Evolutionary conservation across 2,329 filamentous ascomycete genomes (phyloP), one percentile per base, ranked within the genome.

Genomic region (Rhinocladiella mackenziei): DNA sequence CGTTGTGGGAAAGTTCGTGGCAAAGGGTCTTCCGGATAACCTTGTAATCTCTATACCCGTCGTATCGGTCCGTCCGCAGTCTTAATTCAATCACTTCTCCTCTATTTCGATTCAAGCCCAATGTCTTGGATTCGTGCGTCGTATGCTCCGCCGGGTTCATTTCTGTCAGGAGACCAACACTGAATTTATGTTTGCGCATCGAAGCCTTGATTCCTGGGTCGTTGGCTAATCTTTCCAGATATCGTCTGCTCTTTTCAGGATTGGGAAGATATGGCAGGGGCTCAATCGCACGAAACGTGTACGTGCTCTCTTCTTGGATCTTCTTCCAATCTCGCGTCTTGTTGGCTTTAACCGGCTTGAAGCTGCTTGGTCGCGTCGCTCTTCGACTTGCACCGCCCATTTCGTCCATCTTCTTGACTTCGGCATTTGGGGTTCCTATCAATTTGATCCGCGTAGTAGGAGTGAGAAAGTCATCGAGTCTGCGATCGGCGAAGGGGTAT

Each of bases 1-100:
- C 86, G 58, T 95, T 96, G 65, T 98, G 92, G 54, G 89, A 84
- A 13, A 98, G 73, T 70, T 98, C 92, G 68, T 98, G 92, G 61
- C 91, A 97, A 9, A 98, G 72, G 33, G 92, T 97, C 56, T 86
- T 86, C 39, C 92, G 78, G 36, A 98, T 94, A 0, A 84, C 89
- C 57, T 84, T 83, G 68, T 97, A 98, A 62, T 96, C 88, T 26
- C 92, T 73, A 60, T 95, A 97, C 1, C 92, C 92, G 63, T 95
- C 89, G 62, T 92, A 88, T 2, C 86, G 86, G 67, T 98, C 92
- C 1, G 92, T 97, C n/a, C 92, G 74, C 25, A 98, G 68, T 0
- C 92, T 74, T 50, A 98, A 67, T 72, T 97, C 89, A 44, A 98
- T 95, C 1, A 88, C 86, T 64, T 95, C 84, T 48, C 92, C 92